Evolutionary conservation across 768 basidiomycete genomes (phyloP).

Genomic region (Rhizopogon vinicolor): DNA sequence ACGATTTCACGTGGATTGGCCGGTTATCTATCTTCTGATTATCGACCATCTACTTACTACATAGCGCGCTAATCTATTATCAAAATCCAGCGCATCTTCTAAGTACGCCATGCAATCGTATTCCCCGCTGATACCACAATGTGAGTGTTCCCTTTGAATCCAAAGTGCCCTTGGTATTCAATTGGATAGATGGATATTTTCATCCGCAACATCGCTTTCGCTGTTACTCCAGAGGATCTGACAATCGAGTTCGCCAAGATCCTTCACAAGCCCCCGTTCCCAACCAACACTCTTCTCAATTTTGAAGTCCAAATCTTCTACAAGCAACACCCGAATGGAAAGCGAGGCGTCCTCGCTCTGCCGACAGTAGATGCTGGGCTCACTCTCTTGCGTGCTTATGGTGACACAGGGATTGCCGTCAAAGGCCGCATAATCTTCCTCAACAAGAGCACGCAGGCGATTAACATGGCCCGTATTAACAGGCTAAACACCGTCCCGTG

Average conservation of each 20-base stretch:
- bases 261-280: conserved; percentile 31
- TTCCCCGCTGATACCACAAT: conserved; percentile 2
- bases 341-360: conserved; percentile 27
- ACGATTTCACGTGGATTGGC: background rate
- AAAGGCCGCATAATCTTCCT: conserved; percentile 21
- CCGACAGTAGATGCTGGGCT: conserved; percentile 14
- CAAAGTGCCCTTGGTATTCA: background rate
- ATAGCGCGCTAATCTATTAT: background rate
- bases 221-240: conserved; percentile 27
- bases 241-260: conserved; percentile 27
- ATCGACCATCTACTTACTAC: background rate
- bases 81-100: background rate
- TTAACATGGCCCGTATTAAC: conserved; percentile 18
- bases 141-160: conserved; percentile 12
- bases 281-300: conserved; percentile 19
- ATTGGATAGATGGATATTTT: conserved; percentile 27
- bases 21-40: conserved; percentile 8
- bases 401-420: conserved; percentile 18
- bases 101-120: background rate
- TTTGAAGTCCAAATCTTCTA: conserved; percentile 30
- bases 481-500: conserved; percentile 20
- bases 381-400: conserved; percentile 24
- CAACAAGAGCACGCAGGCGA: conserved; percentile 12
- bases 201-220: conserved; percentile 25
- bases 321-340: conserved; percentile 14